Evolutionary conservation across 371 early-diverging fungal genomes (phyloP).

Genomic region (Mortierella sp.): DNA sequence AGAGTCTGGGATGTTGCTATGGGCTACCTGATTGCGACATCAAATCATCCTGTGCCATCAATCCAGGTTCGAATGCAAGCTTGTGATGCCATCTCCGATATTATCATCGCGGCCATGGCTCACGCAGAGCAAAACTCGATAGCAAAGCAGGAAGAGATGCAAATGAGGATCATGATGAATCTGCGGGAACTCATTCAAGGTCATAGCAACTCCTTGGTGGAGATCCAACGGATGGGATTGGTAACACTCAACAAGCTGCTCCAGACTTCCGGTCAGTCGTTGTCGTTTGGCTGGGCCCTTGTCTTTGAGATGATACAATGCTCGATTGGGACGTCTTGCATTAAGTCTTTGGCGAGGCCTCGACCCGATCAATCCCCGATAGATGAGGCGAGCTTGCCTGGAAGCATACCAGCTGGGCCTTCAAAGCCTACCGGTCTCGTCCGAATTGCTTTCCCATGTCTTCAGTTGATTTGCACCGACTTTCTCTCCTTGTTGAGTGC

Average conservation of each 20-base stretch:
- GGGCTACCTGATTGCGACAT: slow-evolving; percentile 81
- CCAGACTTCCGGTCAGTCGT: slow-evolving; percentile 91
- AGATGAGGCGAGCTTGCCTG: not conserved
- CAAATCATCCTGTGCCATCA: slow-evolving; percentile 70
- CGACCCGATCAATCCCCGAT: not conserved
- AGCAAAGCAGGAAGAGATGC: slow-evolving; percentile 65
- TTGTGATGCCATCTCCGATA: slow-evolving; percentile 84
- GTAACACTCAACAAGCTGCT: slow-evolving; percentile 91
- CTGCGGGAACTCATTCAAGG: slow-evolving; percentile 42
- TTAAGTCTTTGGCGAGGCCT: slow-evolving; percentile 6
- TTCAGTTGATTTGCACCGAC: slow-evolving; percentile 97
- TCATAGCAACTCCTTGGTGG: slow-evolving; percentile 57
- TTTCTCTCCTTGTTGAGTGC: slow-evolving; percentile 86
- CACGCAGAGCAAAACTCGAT: slow-evolving; percentile 66
- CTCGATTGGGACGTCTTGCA: slow-evolving; percentile 27
- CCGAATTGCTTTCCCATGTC: slow-evolving; percentile 89
- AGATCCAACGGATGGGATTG: slow-evolving; percentile 85
- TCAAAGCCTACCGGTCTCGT: slow-evolving; percentile 68
- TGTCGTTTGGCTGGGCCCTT: slow-evolving; percentile 88
- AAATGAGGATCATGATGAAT: slow-evolving; percentile 58
- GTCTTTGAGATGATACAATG: slow-evolving; percentile 88
- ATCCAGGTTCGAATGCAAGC: slow-evolving; percentile 79
- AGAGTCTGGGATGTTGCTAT: slow-evolving; percentile 79
- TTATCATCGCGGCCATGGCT: slow-evolving; percentile 79
- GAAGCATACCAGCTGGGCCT: not conserved